Evolutionary conservation across 1,284 basidiomycete species (phyloP).

Genomic region (Cryptococcus sp.): DNA sequence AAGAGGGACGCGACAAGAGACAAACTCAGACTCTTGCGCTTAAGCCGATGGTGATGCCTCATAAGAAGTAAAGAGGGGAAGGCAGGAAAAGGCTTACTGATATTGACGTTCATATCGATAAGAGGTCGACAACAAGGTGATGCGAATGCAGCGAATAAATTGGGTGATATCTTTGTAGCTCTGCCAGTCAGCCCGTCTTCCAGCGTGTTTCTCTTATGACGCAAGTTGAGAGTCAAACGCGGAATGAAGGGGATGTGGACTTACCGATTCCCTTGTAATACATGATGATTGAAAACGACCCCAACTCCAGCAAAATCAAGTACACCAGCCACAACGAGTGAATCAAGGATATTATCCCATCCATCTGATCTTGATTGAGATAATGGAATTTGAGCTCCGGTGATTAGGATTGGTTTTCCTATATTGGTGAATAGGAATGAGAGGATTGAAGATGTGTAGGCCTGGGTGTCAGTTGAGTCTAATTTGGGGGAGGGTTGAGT

Average conservation of each 20-base stretch:
- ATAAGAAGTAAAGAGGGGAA: no score
- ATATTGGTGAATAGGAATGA: constrained; percentile 41
- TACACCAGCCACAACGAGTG: constrained; percentile 37
- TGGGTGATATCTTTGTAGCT: constrained; percentile 39
- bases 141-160: constrained; percentile 38
- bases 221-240: background rate
- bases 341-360: constrained; percentile 43
- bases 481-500: background rate
- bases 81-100: no score
- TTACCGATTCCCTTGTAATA: constrained; percentile 30
- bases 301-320: constrained; percentile 42
- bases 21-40: no score
- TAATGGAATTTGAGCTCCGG: constrained; percentile 44
- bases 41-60: no score
- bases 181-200: constrained; percentile 7
- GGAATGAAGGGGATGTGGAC: constrained; percentile 4
- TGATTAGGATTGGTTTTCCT: constrained; percentile 44
- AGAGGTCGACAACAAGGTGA: constrained; percentile 37
- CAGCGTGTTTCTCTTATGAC: background rate
- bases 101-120: constrained; percentile 44
- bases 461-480: constrained; percentile 12
- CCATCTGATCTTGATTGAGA: constrained; percentile 40
- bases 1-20: no score
- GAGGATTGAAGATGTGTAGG: constrained; percentile 42
- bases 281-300: constrained; percentile 41